A percentile compares a stretch with the other conserved stretches of the same genome.
These are phyloP conservation scores for Diaporthe sp. DNA, from an alignment of 2,329 filamentous ascomycete species.

Conservation along the genomic window DNA sequence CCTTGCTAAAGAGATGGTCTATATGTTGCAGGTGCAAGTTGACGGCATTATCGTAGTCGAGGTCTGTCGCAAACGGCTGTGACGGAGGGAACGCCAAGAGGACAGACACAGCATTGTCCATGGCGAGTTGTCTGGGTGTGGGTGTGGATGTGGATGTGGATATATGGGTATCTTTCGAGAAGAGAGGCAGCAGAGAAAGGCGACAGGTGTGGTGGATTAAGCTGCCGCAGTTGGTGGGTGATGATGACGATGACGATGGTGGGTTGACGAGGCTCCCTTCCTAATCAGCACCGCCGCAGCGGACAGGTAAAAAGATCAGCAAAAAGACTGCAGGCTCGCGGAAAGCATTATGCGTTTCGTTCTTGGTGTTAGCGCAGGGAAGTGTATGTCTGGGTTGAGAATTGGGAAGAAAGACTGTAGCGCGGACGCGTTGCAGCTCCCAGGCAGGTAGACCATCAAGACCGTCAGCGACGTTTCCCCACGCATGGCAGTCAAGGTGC, in stretches of 20 bases:
- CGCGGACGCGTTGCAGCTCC: not conserved
- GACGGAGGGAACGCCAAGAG: slow-evolving; percentile 58
- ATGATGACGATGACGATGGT: not conserved
- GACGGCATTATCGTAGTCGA: slow-evolving; percentile 55
- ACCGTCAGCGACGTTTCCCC: not conserved
- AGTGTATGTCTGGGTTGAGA: not conserved
- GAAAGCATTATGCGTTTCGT: not conserved
- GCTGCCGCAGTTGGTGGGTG: not conserved
- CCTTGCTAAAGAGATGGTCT: slow-evolving; percentile 52
- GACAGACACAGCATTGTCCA: slow-evolving; percentile 53
- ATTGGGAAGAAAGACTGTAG: not conserved
- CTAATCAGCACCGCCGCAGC: slow-evolving; percentile 27
- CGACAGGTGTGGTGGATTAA: not conserved
- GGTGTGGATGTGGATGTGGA: not conserved
- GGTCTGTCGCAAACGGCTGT: slow-evolving; percentile 45
- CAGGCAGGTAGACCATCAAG: not conserved
- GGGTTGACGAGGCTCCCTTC: not conserved
- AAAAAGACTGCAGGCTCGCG: not conserved
- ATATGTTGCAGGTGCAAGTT: slow-evolving; percentile 54
- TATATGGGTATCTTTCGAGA: not conserved
- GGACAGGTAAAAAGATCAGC: not conserved
- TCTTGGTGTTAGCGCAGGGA: not conserved
- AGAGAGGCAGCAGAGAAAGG: not conserved
- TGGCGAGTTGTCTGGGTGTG: slow-evolving; percentile 43
- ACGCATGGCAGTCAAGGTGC: slow-evolving; percentile 1